Conservation (phyloP, 805 yeast genomes). For the Schwanniomyces polymorphus region DNA sequence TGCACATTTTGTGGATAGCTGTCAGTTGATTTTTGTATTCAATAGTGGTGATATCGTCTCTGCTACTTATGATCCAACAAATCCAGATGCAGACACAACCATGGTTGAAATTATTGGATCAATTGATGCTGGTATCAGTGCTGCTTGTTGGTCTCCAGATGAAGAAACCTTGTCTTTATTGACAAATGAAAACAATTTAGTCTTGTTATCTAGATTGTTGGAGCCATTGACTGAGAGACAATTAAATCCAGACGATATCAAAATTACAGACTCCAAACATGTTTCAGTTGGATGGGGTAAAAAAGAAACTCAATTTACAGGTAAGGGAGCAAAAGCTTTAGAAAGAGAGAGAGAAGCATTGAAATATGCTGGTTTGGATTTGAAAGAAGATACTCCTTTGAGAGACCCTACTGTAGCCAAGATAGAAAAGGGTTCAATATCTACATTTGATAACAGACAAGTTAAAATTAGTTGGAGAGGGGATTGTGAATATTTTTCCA, state of each 20-base stretch:
- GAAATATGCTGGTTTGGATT: constrained; percentile 66
- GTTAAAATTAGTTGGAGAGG: constrained; percentile 87
- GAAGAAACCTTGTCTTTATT: constrained; percentile 79
- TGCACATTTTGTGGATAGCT: constrained; percentile 68
- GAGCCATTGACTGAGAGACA: constrained; percentile 74
- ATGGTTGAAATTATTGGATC: constrained; percentile 79
- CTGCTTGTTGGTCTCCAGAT: constrained; percentile 88
- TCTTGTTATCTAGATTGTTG: constrained; percentile 70
- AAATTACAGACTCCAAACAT: constrained; percentile 62
- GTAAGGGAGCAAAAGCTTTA: constrained; percentile 81
- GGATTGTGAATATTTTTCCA: constrained; percentile 80
- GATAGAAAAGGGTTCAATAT: constrained; percentile 66
- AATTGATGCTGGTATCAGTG: constrained; percentile 69
- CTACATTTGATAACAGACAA: constrained; percentile 51
- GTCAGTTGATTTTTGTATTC: constrained; percentile 65
- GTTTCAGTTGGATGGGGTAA: constrained; percentile 99
- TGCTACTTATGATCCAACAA: constrained; percentile 56
- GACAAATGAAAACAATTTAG: constrained; percentile 58
- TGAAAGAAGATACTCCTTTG: constrained; percentile 56
- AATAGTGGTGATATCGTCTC: constrained; percentile 73
- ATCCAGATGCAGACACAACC: constrained; percentile 51
- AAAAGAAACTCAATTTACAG: constrained; percentile 93
- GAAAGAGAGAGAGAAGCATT: constrained; percentile 62
- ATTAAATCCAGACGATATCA: constrained; percentile 61
- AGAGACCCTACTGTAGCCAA: constrained; percentile 88